A percentile compares a stretch with the other conserved stretches of the same genome.
Evolutionary conservation across 768 basidiomycete species (phyloP).

Genomic region (Tephrocybe sp.): DNA sequence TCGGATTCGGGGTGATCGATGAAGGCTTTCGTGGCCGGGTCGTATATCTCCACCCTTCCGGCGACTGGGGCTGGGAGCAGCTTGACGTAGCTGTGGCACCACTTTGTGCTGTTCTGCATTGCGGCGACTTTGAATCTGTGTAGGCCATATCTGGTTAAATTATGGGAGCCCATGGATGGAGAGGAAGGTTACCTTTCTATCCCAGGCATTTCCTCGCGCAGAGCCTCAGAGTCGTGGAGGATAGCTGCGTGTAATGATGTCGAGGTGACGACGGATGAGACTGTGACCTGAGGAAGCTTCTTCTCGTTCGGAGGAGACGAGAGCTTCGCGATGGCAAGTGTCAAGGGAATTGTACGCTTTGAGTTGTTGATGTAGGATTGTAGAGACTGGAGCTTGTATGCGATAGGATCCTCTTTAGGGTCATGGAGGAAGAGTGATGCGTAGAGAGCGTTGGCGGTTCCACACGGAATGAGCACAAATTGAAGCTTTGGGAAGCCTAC

Average conservation of each 20-base stretch:
- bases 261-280: constrained; percentile 86
- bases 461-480: constrained; percentile 66
- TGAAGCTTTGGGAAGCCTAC: constrained; percentile 27
- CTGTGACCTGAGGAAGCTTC: constrained; percentile 19
- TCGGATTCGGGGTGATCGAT: constrained; percentile 35
- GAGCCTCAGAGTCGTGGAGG: constrained; percentile 74
- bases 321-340: constrained; percentile 54
- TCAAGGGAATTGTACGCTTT: constrained; percentile 40
- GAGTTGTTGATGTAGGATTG: constrained; percentile 44
- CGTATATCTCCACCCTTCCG: constrained; percentile 57
- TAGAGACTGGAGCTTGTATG: constrained; percentile 57
- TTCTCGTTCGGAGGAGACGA: constrained; percentile 28
- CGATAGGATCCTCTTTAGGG: constrained; percentile 19
- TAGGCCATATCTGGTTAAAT: neutral
- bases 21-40: constrained; percentile 50
- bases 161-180: neutral
- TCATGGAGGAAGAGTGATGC: constrained; percentile 67
- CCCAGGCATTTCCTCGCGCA: constrained; percentile 70
- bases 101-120: constrained; percentile 65
- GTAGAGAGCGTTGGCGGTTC: constrained; percentile 94
- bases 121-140: constrained; percentile 86
- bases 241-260: constrained; percentile 85
- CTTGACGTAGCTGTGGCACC: constrained; percentile 63
- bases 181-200: constrained; percentile 49
- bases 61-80: constrained; percentile 48